Evolutionary conservation across 2,329 filamentous ascomycete genomes (phyloP).

Genomic region (Raffaelea deltoideospora): DNA sequence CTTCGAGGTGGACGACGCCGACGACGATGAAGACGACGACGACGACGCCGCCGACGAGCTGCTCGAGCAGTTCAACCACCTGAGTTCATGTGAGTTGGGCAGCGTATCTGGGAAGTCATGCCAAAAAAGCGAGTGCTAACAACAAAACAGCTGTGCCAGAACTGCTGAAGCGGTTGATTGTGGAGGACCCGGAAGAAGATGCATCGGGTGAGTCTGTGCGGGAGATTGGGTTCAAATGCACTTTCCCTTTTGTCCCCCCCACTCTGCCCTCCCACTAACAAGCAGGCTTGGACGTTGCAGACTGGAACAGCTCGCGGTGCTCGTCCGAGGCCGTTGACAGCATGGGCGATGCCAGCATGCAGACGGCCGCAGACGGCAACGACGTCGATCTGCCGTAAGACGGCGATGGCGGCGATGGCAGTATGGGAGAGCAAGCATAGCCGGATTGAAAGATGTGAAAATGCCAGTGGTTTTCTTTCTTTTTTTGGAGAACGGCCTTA

Average conservation of each 20-base stretch:
- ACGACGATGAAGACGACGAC: constrained; percentile 1
- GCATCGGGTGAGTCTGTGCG: constrained; percentile 35
- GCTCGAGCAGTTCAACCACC: constrained; percentile 16
- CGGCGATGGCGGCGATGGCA: neutral
- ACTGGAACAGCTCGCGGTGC: constrained; percentile 39
- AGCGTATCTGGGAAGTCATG: too few species aligned
- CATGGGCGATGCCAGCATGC: constrained; percentile 29
- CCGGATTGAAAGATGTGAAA: too few species aligned
- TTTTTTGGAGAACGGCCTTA: too few species aligned
- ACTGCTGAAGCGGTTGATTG: constrained; percentile 35
- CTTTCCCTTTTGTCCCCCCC: neutral
- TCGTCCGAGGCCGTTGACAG: constrained; percentile 41
- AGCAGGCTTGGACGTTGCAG: constrained; percentile 16
- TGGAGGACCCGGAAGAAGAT: constrained; percentile 43
- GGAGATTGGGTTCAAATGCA: too few species aligned
- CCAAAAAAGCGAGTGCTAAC: too few species aligned
- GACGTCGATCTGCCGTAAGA: constrained; percentile 7
- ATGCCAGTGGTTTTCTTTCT: too few species aligned
- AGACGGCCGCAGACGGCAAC: constrained; percentile 24
- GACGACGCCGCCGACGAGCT: constrained; percentile 13
- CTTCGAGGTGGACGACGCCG: neutral
- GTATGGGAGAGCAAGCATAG: too few species aligned
- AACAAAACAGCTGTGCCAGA: constrained; percentile 25
- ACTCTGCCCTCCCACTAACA: too few species aligned
- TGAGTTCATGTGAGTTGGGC: constrained; percentile 22